phyloP scores from a whole-genome alignment of 2,329 filamentous ascomycete species.

The Raffaelea ambrosiae region DNA sequence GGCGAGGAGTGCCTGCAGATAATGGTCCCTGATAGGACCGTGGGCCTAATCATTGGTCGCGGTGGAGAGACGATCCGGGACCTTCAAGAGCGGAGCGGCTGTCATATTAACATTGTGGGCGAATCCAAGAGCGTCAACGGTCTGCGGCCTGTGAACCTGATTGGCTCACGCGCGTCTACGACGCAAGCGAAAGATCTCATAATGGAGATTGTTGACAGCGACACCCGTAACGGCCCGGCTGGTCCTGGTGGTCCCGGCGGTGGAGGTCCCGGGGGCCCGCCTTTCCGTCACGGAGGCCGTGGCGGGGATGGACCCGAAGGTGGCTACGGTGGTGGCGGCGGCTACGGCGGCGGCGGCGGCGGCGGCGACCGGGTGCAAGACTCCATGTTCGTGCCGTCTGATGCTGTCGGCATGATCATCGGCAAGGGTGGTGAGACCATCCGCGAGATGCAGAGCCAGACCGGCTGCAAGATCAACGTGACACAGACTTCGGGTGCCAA shows the following conservation, averaged over 20 bases:
- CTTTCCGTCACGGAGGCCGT: conserved; percentile 24
- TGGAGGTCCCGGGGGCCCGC: conserved; percentile 12
- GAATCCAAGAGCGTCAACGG: conserved; percentile 91
- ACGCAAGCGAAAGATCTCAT: conserved; percentile 78
- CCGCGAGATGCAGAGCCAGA: conserved; percentile 81
- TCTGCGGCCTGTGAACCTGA: conserved; percentile 81
- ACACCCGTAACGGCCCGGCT: conserved; percentile 50
- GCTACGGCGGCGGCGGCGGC: conserved; percentile 14
- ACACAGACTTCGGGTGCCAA: conserved; percentile 68
- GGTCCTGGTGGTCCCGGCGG: conserved; percentile 13
- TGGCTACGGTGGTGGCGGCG: conserved; percentile 15
- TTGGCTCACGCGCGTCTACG: conserved; percentile 67
- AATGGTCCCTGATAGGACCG: conserved; percentile 89
- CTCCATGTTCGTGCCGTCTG: conserved; percentile 76
- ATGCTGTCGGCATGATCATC: conserved; percentile 94
- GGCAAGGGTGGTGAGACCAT: conserved; percentile 92
- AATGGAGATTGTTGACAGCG: conserved; percentile 89
- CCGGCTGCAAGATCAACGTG: conserved; percentile 92
- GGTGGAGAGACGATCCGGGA: conserved; percentile 90
- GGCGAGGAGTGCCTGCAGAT: conserved; percentile 84
- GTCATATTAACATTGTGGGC: conserved; percentile 90
- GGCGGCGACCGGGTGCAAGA: conserved; percentile 67
- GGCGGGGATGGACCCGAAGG: conserved; percentile 17
- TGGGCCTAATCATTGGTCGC: conserved; percentile 88
- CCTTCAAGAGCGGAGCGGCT: conserved; percentile 83